These are phyloP conservation scores for Leucocoprinus leucothites DNA, from an alignment of 768 basidiomycete genomes.

Conservation along the genomic window DNA sequence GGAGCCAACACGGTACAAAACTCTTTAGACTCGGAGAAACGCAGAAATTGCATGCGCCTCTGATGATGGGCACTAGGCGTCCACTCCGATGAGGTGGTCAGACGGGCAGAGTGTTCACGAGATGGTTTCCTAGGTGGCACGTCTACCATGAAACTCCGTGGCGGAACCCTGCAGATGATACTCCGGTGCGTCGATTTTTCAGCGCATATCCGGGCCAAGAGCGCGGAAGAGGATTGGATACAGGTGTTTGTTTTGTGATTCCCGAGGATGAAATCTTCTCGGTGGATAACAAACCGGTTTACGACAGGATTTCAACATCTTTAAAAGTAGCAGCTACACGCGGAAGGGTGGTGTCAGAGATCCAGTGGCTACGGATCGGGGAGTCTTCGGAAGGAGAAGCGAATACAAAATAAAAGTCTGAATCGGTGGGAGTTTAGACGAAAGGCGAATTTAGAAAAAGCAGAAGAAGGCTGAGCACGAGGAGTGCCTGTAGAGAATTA, in stretches of 20 bases:
- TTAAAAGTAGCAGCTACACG: neutral
- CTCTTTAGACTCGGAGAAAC: slow-evolving; percentile 5
- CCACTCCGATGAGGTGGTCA: neutral
- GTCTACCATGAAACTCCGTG: neutral
- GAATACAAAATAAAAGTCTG: neutral
- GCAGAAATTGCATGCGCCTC: neutral
- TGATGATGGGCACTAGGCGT: neutral
- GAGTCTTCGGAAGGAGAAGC: slow-evolving; percentile 38
- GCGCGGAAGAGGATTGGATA: neutral
- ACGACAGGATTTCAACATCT: slow-evolving; percentile 5
- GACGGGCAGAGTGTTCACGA: neutral
- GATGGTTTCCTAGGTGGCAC: neutral
- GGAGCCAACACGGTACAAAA: neutral
- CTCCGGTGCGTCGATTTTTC: neutral
- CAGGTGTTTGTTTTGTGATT: neutral
- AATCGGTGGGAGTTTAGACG: slow-evolving; percentile 26
- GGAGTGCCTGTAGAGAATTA: neutral
- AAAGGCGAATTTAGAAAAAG: slow-evolving; percentile 12
- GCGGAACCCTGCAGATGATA: neutral
- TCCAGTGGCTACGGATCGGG: slow-evolving; percentile 23
- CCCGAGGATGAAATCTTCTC: neutral
- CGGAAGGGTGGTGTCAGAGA: slow-evolving; percentile 13
- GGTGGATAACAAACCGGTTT: neutral
- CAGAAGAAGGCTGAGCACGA: neutral
- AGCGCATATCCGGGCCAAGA: neutral